Evolutionary conservation across 495 filamentous ascomycete species (phyloP).

Genomic region (Neurospora sp.): DNA sequence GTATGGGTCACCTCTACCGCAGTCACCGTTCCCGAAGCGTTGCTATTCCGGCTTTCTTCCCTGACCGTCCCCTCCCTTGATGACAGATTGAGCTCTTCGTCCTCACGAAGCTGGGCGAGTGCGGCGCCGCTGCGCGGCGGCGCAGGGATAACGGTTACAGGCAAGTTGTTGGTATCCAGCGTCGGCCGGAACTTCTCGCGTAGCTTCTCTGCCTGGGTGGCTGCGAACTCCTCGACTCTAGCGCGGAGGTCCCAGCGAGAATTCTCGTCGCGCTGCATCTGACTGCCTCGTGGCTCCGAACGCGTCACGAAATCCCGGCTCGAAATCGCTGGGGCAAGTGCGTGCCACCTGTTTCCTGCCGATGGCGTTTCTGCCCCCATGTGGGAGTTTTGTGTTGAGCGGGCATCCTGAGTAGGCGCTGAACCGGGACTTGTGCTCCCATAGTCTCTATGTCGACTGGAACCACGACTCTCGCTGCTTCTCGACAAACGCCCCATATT

Average conservation of each 20-base stretch:
- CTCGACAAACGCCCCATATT: slow-evolving; percentile 25
- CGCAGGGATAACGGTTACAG: slow-evolving; percentile 39
- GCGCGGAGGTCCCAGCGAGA: slow-evolving; percentile 32
- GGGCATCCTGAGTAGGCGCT: slow-evolving; percentile 6
- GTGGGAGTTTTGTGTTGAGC: slow-evolving; percentile 1
- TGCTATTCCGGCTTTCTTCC: slow-evolving; percentile 4
- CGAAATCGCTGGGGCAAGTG: slow-evolving; percentile 10
- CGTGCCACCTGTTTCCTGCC: slow-evolving; percentile 16
- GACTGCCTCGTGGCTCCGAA: not conserved
- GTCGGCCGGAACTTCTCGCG: slow-evolving; percentile 34
- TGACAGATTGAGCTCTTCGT: slow-evolving; percentile 20
- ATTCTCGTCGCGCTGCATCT: not conserved
- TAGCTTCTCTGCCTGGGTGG: slow-evolving; percentile 34
- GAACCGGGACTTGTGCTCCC: slow-evolving; percentile 5
- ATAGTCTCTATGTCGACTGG: slow-evolving; percentile 19
- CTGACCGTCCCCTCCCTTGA: not conserved
- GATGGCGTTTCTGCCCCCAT: not conserved
- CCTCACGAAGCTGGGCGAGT: slow-evolving; percentile 33
- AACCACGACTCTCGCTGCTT: slow-evolving; percentile 22
- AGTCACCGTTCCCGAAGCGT: slow-evolving; percentile 1
- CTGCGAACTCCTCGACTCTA: slow-evolving; percentile 39
- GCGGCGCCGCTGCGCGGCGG: slow-evolving; percentile 36
- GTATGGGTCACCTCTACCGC: not conserved
- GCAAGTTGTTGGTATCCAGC: slow-evolving; percentile 37
- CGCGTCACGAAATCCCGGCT: slow-evolving; percentile 16